Evolutionary conservation across 805 yeast genomes (phyloP).

Genomic region (Kuraishia floccosa): DNA sequence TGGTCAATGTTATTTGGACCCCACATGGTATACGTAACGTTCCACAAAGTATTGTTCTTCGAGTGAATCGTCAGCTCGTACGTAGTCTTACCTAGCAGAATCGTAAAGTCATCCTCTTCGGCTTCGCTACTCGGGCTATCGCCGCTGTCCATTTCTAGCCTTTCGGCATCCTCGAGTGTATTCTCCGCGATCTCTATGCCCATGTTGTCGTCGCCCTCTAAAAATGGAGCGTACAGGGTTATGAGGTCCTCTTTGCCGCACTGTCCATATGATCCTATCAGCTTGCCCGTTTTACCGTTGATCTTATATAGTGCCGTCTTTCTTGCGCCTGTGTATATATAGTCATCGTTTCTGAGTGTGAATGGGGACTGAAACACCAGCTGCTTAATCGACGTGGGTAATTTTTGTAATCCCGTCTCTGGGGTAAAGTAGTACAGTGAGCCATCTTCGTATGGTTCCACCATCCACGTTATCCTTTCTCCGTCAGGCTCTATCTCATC

Average conservation of each 20-base stretch:
- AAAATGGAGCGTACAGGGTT: slow-evolving; percentile 1
- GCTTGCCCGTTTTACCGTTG: slow-evolving; percentile 63
- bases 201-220: slow-evolving; percentile 2
- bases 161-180: slow-evolving; percentile 3
- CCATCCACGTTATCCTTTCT: slow-evolving; percentile 57
- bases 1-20: slow-evolving; percentile 80
- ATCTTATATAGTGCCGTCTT: slow-evolving; percentile 67
- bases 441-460: slow-evolving; percentile 87
- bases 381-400: slow-evolving; percentile 73
- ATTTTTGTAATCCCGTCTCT: slow-evolving; percentile 61
- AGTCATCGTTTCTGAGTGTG: slow-evolving; percentile 62
- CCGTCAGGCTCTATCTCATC: slow-evolving; percentile 2
- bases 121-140: not conserved
- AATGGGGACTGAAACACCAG: slow-evolving; percentile 81
- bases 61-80: slow-evolving; percentile 73
- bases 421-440: slow-evolving; percentile 70
- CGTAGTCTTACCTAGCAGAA: slow-evolving; percentile 60
- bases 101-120: slow-evolving; percentile 14
- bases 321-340: slow-evolving; percentile 79
- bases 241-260: not conserved
- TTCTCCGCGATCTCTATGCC: slow-evolving; percentile 7
- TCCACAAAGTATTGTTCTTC: slow-evolving; percentile 62
- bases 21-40: slow-evolving; percentile 81
- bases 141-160: slow-evolving; percentile 6
- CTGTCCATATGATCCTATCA: slow-evolving; percentile 49